Conservation (phyloP, 352 stramenopile genomes). For the Hyaloperonospora brassicae region DNA sequence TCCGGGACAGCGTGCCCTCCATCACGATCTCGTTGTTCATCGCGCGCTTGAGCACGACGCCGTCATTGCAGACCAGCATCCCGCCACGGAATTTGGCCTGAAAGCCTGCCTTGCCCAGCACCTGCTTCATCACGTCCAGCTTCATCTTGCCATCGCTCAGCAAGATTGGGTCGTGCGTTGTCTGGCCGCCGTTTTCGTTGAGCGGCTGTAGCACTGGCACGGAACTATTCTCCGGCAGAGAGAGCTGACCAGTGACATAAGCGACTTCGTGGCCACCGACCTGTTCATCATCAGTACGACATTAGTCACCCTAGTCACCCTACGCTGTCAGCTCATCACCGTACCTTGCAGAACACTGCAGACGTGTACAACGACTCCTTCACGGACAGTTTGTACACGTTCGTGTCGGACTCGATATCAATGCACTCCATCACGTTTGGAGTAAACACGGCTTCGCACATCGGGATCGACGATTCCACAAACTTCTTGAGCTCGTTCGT, state of each 20-base stretch:
- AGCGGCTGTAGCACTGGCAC: conserved; percentile 63
- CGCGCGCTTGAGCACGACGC: conserved; percentile 78
- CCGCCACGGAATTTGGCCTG: conserved; percentile 85
- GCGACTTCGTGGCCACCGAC: conserved; percentile 80
- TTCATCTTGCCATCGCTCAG: conserved; percentile 87
- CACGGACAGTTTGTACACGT: conserved; percentile 83
- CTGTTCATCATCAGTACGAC: conserved; percentile 19
- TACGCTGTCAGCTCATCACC: conserved; percentile 2
- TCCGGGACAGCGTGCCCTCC: conserved; percentile 73
- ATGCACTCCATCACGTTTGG: conserved; percentile 85
- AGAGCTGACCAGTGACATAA: conserved; percentile 73
- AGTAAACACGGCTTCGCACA: conserved; percentile 82
- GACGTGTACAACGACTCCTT: conserved; percentile 84
- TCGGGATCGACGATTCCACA: conserved; percentile 72
- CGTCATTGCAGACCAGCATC: conserved; percentile 86
- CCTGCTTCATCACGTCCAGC: conserved; percentile 85
- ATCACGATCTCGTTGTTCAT: conserved; percentile 86
- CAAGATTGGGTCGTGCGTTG: conserved; percentile 69
- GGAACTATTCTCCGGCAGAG: conserved; percentile 55
- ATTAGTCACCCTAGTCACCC: neutral
- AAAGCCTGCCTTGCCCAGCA: conserved; percentile 79
- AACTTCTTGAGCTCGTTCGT: conserved; percentile 79
- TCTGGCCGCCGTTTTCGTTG: conserved; percentile 27
- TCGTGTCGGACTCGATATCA: conserved; percentile 87
- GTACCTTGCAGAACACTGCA: conserved; percentile 73